Evolutionary conservation across 2,329 filamentous ascomycete genomes (phyloP).

Genomic region (Fusarium falciforme): DNA sequence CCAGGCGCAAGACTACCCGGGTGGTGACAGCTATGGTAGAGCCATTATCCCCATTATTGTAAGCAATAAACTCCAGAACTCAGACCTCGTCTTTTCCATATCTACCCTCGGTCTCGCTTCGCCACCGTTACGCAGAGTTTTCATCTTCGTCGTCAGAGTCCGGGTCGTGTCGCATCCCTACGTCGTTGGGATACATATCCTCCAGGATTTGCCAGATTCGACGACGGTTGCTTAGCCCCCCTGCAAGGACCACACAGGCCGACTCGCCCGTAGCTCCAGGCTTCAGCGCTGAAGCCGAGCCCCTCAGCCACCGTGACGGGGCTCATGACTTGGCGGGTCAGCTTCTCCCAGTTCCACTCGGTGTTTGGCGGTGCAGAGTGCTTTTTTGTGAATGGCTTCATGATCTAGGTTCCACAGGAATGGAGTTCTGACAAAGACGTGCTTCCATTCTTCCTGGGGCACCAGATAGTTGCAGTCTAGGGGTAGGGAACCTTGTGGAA

Average conservation of each 20-base stretch:
- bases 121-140: too few species aligned
- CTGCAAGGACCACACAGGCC: background rate
- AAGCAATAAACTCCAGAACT: background rate
- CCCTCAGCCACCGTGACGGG: background rate
- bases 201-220: background rate
- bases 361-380: background rate
- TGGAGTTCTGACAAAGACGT: background rate
- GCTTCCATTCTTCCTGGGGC: background rate
- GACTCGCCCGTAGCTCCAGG: too few species aligned
- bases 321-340: background rate
- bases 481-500: background rate
- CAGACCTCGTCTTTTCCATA: background rate
- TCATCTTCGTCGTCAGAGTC: background rate
- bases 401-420: background rate
- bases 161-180: background rate
- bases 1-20: background rate
- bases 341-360: background rate
- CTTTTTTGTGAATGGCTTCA: background rate
- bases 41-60: background rate
- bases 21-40: background rate
- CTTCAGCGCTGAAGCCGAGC: background rate
- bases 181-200: background rate
- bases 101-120: background rate
- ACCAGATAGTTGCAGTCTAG: background rate
- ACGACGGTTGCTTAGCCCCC: background rate